Base-by-base conservation (phyloP, 2,329 filamentous ascomycete species). In the Coniella vitis region DNA sequence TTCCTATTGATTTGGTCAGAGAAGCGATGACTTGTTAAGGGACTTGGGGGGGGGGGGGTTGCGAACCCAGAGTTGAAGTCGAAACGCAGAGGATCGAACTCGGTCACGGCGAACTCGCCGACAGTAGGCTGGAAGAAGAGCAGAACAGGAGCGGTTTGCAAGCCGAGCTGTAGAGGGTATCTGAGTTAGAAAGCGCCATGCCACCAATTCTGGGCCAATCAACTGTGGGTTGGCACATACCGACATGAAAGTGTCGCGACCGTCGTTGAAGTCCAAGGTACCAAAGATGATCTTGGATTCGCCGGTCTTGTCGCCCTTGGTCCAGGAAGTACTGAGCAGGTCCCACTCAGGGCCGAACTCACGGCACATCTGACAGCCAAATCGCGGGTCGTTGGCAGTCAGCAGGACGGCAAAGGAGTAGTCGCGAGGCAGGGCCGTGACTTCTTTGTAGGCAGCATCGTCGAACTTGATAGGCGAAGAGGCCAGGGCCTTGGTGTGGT, bases 341-440 rank as follows among this genome's bases (percentile, higher is more conserved):
- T 94, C 87, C 86, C 90, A 98, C 69, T 98, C 93, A 1, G 90
- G 86, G 65, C 95, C 87, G 66, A 98, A 95, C 46, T 95, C 88
- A 45, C 82, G 79, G 67, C 93, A 98, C 42, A 97, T 74, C 56
- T 83, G 74, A 65, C 93, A 98, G 52, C 86, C 87, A 63, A 87
- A 96, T 51, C 88, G 81, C 29, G 82, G 62, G 57, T 95, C 90
- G 60, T 90, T 70, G 34, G 93, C 93, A 1, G 93, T 98, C 56
- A 98, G 72, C 13, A 98, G 78, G 3, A 98, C 78, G 2, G 83
- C 84, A 22, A 86, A 78, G 35, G 83, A 83, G 66, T 96, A 95
- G 68, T 98, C 87, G 57, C 93, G 82, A 12, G 90, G 89, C 1
- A 79, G 69, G 14, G 79, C 70, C 3, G 87, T 95, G 57, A 97